Percentiles rank a stretch among this genome's conserved stretches.
phyloP scores from a whole-genome alignment of 192 early-diverging fungal genomes.

The Linderina pennispora region DNA sequence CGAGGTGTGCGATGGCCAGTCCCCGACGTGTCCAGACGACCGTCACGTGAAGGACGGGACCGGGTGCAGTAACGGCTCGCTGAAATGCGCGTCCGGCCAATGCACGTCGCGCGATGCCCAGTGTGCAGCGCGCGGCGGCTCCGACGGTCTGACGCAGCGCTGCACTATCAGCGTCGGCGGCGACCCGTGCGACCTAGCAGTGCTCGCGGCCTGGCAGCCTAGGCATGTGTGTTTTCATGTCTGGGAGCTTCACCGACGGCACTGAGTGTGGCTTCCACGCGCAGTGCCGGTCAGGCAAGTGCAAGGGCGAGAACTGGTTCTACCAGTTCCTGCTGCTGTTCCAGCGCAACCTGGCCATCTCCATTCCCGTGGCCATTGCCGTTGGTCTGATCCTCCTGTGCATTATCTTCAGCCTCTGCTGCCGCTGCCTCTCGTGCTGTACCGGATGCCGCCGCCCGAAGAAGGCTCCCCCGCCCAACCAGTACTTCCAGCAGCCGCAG shows the following conservation, averaged over 20 bases:
- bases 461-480: too few relatives aligned
- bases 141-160: constrained; percentile 46
- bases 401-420: constrained; percentile 25
- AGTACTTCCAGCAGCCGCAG: neutral
- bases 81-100: constrained; percentile 62
- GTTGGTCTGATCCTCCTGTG: constrained; percentile 31
- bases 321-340: constrained; percentile 49
- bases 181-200: constrained; percentile 55
- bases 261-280: constrained; percentile 60
- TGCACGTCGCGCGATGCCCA: constrained; percentile 71
- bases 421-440: constrained; percentile 42
- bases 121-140: constrained; percentile 52
- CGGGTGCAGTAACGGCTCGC: constrained; percentile 47
- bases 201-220: constrained; percentile 52
- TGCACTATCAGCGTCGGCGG: constrained; percentile 50
- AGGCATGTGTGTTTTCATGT: constrained; percentile 49
- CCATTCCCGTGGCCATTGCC: constrained; percentile 45
- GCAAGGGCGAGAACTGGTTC: constrained; percentile 52
- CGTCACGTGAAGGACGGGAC: constrained; percentile 58
- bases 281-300: constrained; percentile 50
- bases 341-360: constrained; percentile 47
- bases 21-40: constrained; percentile 66
- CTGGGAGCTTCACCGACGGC: constrained; percentile 62
- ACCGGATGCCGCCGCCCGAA: constrained; percentile 9
- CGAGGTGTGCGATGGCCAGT: constrained; percentile 71